A percentile compares a stretch with the other conserved stretches of the same genome.
These are phyloP conservation scores for Ophiostoma sp. DNA, from an alignment of 2,329 filamentous ascomycete species.

Conservation along the genomic window DNA sequence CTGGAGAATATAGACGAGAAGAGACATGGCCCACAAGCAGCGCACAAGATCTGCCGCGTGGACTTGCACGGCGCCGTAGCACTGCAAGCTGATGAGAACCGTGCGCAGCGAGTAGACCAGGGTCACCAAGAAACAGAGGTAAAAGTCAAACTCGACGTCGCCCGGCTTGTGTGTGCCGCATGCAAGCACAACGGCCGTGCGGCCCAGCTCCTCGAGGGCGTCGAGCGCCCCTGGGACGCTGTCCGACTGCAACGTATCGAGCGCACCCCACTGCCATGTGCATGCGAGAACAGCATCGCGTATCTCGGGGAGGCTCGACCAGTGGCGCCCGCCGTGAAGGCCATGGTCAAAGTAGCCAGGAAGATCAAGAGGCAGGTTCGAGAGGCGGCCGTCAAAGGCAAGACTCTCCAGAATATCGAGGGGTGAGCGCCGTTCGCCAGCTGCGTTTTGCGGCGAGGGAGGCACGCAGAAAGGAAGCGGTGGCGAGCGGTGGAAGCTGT, in stretches of 20 bases:
- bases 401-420: background rate
- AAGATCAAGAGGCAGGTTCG: background rate
- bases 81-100: slow-evolving; percentile 4
- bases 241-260: background rate
- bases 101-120: slow-evolving; percentile 15
- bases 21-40: slow-evolving; percentile 16
- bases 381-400: slow-evolving; percentile 1
- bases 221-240: background rate
- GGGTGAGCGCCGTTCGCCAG: background rate
- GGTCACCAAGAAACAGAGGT: slow-evolving; percentile 14
- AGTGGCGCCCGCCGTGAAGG: background rate
- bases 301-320: background rate
- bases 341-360: background rate
- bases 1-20: slow-evolving; percentile 17
- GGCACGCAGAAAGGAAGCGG: background rate
- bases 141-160: slow-evolving; percentile 16
- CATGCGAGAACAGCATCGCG: background rate
- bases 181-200: background rate
- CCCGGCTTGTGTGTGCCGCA: background rate
- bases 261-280: background rate
- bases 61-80: background rate
- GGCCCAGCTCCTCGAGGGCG: background rate
- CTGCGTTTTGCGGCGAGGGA: background rate
- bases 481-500: background rate
- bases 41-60: slow-evolving; percentile 11